Percentiles rank a stretch among this genome's conserved stretches.
These are phyloP conservation scores for Andrographis paniculata DNA, from an alignment of 305 asterid genomes.

Conservation along the genomic window DNA sequence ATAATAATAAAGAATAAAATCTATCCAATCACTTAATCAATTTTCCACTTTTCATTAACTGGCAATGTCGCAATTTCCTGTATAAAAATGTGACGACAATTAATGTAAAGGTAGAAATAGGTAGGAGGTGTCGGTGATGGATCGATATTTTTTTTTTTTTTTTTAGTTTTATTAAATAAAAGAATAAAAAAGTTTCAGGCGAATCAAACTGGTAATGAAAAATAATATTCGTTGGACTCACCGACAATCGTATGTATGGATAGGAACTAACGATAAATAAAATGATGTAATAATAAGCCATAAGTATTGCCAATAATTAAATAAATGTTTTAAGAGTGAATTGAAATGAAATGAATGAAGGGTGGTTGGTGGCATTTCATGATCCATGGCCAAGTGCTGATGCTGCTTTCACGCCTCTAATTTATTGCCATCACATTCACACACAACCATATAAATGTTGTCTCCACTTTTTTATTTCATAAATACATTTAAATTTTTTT, in stretches of 20 bases:
- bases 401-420: constrained; percentile 8
- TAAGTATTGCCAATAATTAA: neutral
- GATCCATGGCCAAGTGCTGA: constrained; percentile 18
- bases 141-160: neutral
- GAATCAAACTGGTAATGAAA: neutral
- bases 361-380: constrained; percentile 25
- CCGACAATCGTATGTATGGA: too few relatives aligned
- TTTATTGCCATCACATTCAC: constrained; percentile 20
- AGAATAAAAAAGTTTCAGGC: neutral
- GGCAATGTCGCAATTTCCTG: constrained; percentile 14
- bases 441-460: constrained; percentile 2
- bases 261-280: too few relatives aligned
- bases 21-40: neutral
- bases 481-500: too few relatives aligned
- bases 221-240: neutral
- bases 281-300: too few relatives aligned
- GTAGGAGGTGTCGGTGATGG: constrained; percentile 25
- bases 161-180: neutral
- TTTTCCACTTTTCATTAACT: neutral
- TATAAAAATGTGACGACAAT: constrained; percentile 19
- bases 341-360: neutral
- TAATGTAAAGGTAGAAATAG: constrained; percentile 18
- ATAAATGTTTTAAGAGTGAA: neutral
- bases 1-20: neutral
- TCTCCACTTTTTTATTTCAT: neutral